These are phyloP conservation scores for Fusarium devonianum DNA, from an alignment of 2,329 filamentous ascomycete species.

Conservation along the genomic window DNA sequence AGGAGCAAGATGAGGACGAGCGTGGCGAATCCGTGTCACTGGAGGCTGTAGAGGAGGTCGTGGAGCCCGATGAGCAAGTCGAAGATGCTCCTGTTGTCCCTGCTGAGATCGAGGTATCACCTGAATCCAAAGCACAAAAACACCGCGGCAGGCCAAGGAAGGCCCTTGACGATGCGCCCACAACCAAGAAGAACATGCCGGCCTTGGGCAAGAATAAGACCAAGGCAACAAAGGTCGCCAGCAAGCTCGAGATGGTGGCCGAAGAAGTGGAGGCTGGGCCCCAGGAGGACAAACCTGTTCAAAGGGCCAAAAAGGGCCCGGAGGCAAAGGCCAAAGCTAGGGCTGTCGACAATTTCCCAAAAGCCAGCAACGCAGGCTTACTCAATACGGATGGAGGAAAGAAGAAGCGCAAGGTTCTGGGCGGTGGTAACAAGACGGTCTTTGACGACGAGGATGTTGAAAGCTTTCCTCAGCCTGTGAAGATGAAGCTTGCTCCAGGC, in stretches of 20 bases:
- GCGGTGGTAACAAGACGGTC: conserved; percentile 67
- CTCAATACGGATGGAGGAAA: conserved; percentile 57
- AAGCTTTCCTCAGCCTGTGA: conserved; percentile 44
- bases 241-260: conserved; percentile 49
- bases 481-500: conserved; percentile 42
- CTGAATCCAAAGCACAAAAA: conserved; percentile 44
- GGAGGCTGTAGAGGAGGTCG: conserved; percentile 16
- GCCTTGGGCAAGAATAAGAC: conserved; percentile 46
- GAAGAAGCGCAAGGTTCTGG: conserved; percentile 78
- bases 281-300: conserved; percentile 42
- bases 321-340: conserved; percentile 29
- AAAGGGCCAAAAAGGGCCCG: conserved; percentile 17
- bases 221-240: conserved; percentile 34
- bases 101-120: conserved; percentile 13
- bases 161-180: conserved; percentile 54
- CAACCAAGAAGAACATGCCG: conserved; percentile 56
- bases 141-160: conserved; percentile 55
- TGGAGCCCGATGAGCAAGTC: conserved; percentile 12
- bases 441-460: conserved; percentile 73
- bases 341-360: conserved; percentile 5
- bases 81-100: conserved; percentile 7
- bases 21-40: conserved; percentile 13
- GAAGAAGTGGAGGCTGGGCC: conserved; percentile 47
- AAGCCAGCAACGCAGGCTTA: conserved; percentile 19
- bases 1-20: conserved; percentile 42